A percentile compares a stretch with the other conserved stretches of the same genome.
Evolutionary conservation across 495 filamentous ascomycete genomes (phyloP).

Genomic region (Baudoinia panamericana): DNA sequence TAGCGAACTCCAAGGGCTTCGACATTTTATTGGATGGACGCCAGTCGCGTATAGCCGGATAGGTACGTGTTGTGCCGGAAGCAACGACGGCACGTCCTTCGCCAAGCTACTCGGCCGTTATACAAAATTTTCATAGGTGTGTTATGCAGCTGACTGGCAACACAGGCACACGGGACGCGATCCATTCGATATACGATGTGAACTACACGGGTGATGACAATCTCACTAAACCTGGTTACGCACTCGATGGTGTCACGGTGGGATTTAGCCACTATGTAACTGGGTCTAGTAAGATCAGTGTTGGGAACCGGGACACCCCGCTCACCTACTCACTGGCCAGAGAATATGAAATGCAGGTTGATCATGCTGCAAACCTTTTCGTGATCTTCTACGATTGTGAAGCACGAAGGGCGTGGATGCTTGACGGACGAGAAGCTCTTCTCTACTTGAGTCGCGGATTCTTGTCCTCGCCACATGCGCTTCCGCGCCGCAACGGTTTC

Average conservation of each 20-base stretch:
- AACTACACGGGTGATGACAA: neutral
- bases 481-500: too few species aligned
- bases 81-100: too few species aligned
- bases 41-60: neutral
- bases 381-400: neutral
- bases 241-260: neutral
- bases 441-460: neutral
- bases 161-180: neutral
- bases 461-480: too few species aligned
- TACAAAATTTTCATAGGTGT: too few species aligned
- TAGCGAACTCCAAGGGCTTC: neutral
- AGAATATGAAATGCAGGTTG: neutral
- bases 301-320: neutral
- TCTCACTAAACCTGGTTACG: neutral
- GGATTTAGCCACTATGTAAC: neutral
- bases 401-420: neutral
- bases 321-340: neutral
- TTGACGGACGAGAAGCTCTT: neutral
- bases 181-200: neutral
- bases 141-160: neutral
- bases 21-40: neutral
- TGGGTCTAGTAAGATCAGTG: neutral
- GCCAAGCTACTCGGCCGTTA: too few species aligned
- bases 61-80: neutral
- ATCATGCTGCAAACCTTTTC: neutral